Conservation (phyloP, 2,329 filamentous ascomycete genomes). For the Biscogniauxia mediterranea region DNA sequence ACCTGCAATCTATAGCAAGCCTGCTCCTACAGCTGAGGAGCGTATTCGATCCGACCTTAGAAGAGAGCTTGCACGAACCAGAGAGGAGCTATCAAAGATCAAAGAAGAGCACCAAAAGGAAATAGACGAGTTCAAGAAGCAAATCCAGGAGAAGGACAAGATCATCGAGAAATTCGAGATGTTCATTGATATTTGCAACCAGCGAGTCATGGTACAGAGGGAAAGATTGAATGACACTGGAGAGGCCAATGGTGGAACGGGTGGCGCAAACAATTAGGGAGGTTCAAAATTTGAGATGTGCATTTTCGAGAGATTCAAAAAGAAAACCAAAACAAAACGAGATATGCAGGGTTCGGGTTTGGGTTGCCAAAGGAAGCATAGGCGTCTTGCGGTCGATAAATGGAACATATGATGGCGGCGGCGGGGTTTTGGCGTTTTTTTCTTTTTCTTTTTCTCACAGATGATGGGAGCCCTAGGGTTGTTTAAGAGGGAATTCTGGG, state of each 20-base stretch:
- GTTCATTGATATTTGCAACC: constrained; percentile 69
- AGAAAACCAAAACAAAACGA: constrained; percentile 19
- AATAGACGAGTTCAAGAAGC: constrained; percentile 55
- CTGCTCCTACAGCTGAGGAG: constrained; percentile 61
- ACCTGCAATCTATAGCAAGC: constrained; percentile 66
- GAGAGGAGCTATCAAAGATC: constrained; percentile 55
- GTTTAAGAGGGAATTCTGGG: neutral
- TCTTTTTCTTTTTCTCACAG: neutral
- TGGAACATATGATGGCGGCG: constrained; percentile 15
- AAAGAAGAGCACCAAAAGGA: constrained; percentile 57
- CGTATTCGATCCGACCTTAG: constrained; percentile 61
- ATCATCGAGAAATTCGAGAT: constrained; percentile 64
- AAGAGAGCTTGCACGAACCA: constrained; percentile 57
- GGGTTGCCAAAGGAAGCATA: constrained; percentile 24
- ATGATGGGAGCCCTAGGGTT: constrained; percentile 4
- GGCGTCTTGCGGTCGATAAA: constrained; percentile 28
- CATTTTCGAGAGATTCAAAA: constrained; percentile 16
- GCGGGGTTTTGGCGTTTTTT: constrained; percentile 25
- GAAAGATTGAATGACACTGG: constrained; percentile 46
- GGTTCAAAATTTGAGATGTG: constrained; percentile 1
- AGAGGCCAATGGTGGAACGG: constrained; percentile 25
- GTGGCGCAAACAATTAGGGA: constrained; percentile 22
- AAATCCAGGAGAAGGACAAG: constrained; percentile 62
- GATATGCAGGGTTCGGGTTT: constrained; percentile 13
- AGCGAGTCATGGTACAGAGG: constrained; percentile 62